phyloP scores from a whole-genome alignment of 192 early-diverging fungal genomes.

The Coemansia sp. region DNA sequence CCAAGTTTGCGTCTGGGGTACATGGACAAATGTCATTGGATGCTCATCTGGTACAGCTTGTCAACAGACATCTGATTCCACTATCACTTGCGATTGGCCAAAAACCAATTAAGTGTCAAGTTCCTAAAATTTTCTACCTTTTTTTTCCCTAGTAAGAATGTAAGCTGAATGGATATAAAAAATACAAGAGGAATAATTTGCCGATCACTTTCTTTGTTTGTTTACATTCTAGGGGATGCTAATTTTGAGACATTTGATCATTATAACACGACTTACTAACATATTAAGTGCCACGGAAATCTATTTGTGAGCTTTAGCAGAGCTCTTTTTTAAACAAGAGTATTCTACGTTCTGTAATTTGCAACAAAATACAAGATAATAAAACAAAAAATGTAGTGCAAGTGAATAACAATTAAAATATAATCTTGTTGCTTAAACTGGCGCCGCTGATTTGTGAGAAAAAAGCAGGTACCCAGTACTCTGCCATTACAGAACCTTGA shows the following conservation, averaged over 20 bases:
- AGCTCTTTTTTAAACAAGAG: no score
- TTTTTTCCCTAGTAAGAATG: background rate
- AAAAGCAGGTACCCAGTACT: conserved; percentile 51
- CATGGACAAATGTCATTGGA: conserved; percentile 13
- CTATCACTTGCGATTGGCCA: conserved; percentile 2
- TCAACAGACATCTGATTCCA: conserved; percentile 14
- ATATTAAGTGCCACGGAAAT: background rate
- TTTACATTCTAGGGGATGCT: background rate
- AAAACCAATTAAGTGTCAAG: background rate
- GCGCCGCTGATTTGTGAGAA: conserved; percentile 30
- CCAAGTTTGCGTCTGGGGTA: conserved; percentile 43
- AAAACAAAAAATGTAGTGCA: no score
- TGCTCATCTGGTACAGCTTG: conserved; percentile 29
- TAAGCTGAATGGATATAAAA: background rate
- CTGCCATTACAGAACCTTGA: conserved; percentile 9
- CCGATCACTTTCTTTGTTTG: background rate
- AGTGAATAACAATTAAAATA: background rate
- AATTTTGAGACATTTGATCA: background rate
- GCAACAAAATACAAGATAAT: no score
- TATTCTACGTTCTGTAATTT: no score
- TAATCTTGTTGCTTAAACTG: conserved; percentile 9
- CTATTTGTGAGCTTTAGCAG: background rate
- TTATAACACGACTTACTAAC: background rate
- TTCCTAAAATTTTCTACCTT: no score
- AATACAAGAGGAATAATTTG: background rate